These are phyloP conservation scores for Scheffersomyces stipitis DNA, from an alignment of 805 yeast genomes.

Conservation along the genomic window DNA sequence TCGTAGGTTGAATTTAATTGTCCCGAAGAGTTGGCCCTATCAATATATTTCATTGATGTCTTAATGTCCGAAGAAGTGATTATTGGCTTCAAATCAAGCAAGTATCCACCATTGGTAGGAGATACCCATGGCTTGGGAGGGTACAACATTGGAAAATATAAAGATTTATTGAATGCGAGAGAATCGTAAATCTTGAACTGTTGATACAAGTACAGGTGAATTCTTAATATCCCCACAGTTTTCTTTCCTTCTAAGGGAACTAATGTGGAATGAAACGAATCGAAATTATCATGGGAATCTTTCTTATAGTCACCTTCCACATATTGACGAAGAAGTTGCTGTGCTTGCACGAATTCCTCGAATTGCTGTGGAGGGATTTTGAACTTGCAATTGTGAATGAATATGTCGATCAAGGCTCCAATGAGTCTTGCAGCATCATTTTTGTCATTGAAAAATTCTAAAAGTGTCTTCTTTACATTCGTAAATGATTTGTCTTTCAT, in stretches of 20 bases:
- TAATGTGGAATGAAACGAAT: constrained; percentile 1
- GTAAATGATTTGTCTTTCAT: constrained; percentile 8
- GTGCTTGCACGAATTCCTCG: constrained; percentile 3
- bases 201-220: constrained; percentile 23
- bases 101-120: constrained; percentile 36
- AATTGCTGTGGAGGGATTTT: constrained; percentile 6
- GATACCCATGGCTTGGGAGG: constrained; percentile 38
- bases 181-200: constrained; percentile 11
- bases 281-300: neutral
- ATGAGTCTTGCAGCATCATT: constrained; percentile 20
- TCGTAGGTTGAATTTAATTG: constrained; percentile 30
- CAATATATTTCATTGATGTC: constrained; percentile 18
- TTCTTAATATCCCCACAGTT: constrained; percentile 17
- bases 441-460: constrained; percentile 11
- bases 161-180: constrained; percentile 9
- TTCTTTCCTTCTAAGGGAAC: neutral
- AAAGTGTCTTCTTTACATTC: constrained; percentile 6
- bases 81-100: constrained; percentile 22
- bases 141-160: constrained; percentile 37
- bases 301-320: neutral
- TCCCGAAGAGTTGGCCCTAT: constrained; percentile 28
- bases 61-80: constrained; percentile 18
- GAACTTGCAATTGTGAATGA: constrained; percentile 14
- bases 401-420: constrained; percentile 14
- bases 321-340: constrained; percentile 1